Base-by-base conservation (phyloP, 257 asterid genomes). In the Nicotiana knightiana region DNA sequence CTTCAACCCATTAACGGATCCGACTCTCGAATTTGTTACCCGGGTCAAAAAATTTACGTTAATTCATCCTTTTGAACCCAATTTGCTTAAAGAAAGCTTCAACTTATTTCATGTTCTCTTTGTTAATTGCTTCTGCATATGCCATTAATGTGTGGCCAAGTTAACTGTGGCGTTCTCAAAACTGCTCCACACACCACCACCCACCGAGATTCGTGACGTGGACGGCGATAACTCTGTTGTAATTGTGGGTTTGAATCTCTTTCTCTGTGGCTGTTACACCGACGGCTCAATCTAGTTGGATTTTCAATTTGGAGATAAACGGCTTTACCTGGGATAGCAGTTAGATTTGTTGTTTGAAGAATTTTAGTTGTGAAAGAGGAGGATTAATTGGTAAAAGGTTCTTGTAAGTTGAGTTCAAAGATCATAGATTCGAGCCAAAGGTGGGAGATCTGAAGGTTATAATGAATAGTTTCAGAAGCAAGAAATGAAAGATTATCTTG, bases 341-440 rank as follows among this genome's bases (percentile, higher is more conserved):
- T 85, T 26, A 93, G 97, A 85, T 91, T 77, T 57, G 55, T 24
- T 28, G 32, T 28, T 28, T 28, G 32, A 28, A 2, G 32, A 28
- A 28, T 28, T 1, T 28, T 28, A 28, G 32, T 28, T 58, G 3
- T 81, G 12, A 28, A 28, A 28, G 32, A 28, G 32, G 32, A 28
- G 2, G 32, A 28, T 28, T 28, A 28, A 28, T 28, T 28, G 6
- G 59, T 67, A 59, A 84, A 84, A 10, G 89, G 80, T 79, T 83
- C 84, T 5, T 58, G 82, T 7, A 97, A 88, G 70, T 92, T 88
- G 75, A 92, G 80, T 15, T 89, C 94, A 51, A 93, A 84, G 12
- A 95, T 88, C 98, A 95, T 91, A 80, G 98, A 91, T 64, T 88
- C 92, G 46, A 95, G 92, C 95, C 95, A 95, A 0, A 28, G 99